Conservation (phyloP, 2,329 filamentous ascomycete genomes). For the Aspergillus japonicus region DNA sequence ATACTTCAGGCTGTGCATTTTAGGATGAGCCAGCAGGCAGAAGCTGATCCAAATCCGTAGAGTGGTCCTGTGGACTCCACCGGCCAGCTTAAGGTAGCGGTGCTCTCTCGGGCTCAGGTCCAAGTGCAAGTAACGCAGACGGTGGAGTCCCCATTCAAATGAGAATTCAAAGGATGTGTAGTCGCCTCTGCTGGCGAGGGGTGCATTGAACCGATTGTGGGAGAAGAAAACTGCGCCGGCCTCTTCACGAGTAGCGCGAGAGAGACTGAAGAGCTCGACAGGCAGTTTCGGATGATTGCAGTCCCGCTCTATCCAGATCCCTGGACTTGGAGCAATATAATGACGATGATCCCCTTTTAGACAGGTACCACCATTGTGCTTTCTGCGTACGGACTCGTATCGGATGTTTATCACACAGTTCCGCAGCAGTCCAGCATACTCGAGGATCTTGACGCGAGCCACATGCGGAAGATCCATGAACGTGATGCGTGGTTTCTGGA, state of each 20-base stretch:
- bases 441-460: slow-evolving; percentile 21
- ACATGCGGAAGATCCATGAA: slow-evolving; percentile 23
- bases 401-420: slow-evolving; percentile 21
- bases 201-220: slow-evolving; percentile 18
- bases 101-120: slow-evolving; percentile 20
- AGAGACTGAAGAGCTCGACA: slow-evolving; percentile 16
- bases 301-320: slow-evolving; percentile 2
- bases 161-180: slow-evolving; percentile 13
- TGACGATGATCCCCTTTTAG: slow-evolving; percentile 6
- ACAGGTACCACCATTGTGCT: not conserved
- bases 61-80: slow-evolving; percentile 15
- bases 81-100: slow-evolving; percentile 18
- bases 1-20: slow-evolving; percentile 18
- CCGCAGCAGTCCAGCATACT: slow-evolving; percentile 23
- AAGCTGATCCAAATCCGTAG: slow-evolving; percentile 22
- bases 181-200: slow-evolving; percentile 17
- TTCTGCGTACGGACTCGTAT: slow-evolving; percentile 12
- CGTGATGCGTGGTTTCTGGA: not conserved
- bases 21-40: slow-evolving; percentile 11
- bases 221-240: slow-evolving; percentile 18
- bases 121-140: slow-evolving; percentile 21
- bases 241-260: slow-evolving; percentile 17
- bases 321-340: slow-evolving; percentile 4
- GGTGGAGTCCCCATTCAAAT: slow-evolving; percentile 14
- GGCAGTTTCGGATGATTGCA: slow-evolving; percentile 24